These are phyloP conservation scores for Oleoguttula mirabilis DNA, from an alignment of 495 filamentous ascomycete species.

Conservation along the genomic window DNA sequence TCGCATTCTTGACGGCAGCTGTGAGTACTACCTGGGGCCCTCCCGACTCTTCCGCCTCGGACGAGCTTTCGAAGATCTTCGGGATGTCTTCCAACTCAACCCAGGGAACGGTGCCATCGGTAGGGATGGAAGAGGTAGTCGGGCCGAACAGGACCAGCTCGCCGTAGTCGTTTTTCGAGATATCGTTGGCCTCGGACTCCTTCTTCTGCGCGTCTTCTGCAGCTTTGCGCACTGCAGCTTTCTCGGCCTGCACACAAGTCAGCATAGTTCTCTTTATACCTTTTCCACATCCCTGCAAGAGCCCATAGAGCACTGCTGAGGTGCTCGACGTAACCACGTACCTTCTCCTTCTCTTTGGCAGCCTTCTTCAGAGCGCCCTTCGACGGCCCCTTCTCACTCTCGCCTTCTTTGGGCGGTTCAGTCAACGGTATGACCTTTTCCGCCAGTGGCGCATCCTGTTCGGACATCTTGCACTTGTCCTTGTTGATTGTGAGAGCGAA, in stretches of 20 bases:
- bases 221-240: slow-evolving; percentile 24
- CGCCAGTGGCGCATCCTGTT: neutral
- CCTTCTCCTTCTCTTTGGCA: slow-evolving; percentile 57
- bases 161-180: slow-evolving; percentile 33
- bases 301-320: neutral
- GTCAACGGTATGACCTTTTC: slow-evolving; percentile 16
- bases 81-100: slow-evolving; percentile 21
- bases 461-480: too few relatives aligned
- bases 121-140: slow-evolving; percentile 20
- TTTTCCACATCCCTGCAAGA: neutral
- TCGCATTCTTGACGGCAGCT: slow-evolving; percentile 32
- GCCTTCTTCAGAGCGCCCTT: slow-evolving; percentile 58
- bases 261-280: too few relatives aligned
- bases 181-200: slow-evolving; percentile 28
- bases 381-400: slow-evolving; percentile 33
- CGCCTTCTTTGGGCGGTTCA: slow-evolving; percentile 17
- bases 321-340: too few relatives aligned
- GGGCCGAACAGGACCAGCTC: slow-evolving; percentile 31
- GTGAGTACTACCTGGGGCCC: slow-evolving; percentile 26
- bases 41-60: slow-evolving; percentile 18
- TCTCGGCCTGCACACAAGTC: slow-evolving; percentile 26
- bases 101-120: slow-evolving; percentile 20
- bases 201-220: slow-evolving; percentile 29
- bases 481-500: too few relatives aligned
- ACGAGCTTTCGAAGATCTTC: slow-evolving; percentile 11